Evolutionary conservation across 768 basidiomycete genomes (phyloP).

Genomic region (Naganishia friedmannii): DNA sequence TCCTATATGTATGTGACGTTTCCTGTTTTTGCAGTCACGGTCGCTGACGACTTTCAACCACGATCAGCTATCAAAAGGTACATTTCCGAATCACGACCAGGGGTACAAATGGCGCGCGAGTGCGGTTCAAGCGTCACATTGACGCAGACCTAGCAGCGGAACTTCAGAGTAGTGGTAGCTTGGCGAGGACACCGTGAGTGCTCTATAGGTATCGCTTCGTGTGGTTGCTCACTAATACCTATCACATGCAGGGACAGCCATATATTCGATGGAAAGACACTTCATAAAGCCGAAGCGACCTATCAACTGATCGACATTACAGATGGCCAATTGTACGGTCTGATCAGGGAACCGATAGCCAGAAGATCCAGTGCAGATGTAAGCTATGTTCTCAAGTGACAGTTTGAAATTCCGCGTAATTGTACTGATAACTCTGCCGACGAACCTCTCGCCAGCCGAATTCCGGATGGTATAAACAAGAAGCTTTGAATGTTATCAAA

Average conservation of each 20-base stretch:
- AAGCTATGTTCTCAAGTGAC: conserved; percentile 45
- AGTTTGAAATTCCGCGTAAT: neutral
- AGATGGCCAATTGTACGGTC: conserved; percentile 75
- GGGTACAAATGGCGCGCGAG: neutral
- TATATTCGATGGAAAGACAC: conserved; percentile 78
- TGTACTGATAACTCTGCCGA: neutral
- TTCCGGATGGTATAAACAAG: conserved; percentile 29
- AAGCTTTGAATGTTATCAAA: conserved; percentile 30
- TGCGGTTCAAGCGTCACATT: conserved; percentile 10
- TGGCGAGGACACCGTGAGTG: conserved; percentile 1
- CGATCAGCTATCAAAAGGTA: conserved; percentile 79
- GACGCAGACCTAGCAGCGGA: conserved; percentile 15
- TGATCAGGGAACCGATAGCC: conserved; percentile 72
- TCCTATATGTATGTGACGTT: conserved; percentile 68
- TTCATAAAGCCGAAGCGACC: conserved; percentile 81
- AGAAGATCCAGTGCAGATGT: conserved; percentile 73
- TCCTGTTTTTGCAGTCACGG: neutral
- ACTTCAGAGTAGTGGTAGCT: neutral
- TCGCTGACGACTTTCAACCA: neutral
- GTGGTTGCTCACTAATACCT: neutral
- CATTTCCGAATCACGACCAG: conserved; percentile 61
- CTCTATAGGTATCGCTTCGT: neutral
- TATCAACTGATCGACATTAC: conserved; percentile 91
- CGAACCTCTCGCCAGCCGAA: neutral
- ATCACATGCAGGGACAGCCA: conserved; percentile 58